Evolutionary conservation across 225 moss, liverwort and hornwort genomes (phyloP), one percentile per base, ranked within the genome.

Genomic region (Asterella californica): DNA sequence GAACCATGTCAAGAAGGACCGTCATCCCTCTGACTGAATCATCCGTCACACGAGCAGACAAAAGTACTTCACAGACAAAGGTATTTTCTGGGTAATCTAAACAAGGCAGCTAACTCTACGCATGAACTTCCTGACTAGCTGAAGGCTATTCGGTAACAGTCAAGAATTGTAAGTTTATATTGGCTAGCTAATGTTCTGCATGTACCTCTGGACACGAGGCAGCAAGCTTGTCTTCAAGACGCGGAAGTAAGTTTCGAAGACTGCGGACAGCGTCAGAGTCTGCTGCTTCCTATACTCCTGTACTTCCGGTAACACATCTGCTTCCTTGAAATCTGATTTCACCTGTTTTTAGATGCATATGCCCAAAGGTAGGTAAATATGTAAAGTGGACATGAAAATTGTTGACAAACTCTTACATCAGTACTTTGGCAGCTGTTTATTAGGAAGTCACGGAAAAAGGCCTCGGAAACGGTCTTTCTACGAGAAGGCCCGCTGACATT

Each of bases 201-300:
- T 42, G 7, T 90, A 96, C 96, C 91, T 96, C 67, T 92, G 91
- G 81, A 87, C 89, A 83, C 89, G 86, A 80, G 90, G 88, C 70
- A 90, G 91, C 86, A 94, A 84, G 82, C 93, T 93, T 50, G 90
- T 79, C 81, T 95, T 99, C 70, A 99, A 63, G 37, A 95, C 93
- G 29, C 99, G 93, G 49, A 99, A 99, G 82, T 99, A 95, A 14
- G 90, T 94, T 80, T 95, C 99, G 88, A 99, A 99, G 74, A 95
- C 89, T 69, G 92, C 90, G 74, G 93, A 88, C 71, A 95, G 89
- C 64, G 89, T 94, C 85, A 90, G 83, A 49, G 93, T 92, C 81
- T 99, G 99, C 74, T 91, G 81, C 82, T 89, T 92, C 84, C 87
- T 95, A 64, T 84, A 89, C 75, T 87, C 83, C 63, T 83, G 78